Percentiles rank a stretch among this genome's conserved stretches.
Conservation (phyloP, 257 asterid species). For the Apocynum venetum region DNA sequence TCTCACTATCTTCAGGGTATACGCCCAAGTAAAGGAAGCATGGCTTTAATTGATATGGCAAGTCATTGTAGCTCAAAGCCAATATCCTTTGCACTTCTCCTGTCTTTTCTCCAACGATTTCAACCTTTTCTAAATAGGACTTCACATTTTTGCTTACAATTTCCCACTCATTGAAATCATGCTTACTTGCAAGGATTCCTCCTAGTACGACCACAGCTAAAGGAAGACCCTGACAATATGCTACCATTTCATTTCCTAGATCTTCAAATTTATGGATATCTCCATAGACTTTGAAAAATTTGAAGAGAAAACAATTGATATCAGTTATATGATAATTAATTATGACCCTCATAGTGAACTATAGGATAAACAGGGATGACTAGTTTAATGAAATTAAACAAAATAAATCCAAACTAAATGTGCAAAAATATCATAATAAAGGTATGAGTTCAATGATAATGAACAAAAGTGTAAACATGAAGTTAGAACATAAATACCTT, state of each 20-base stretch:
- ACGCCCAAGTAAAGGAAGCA: not conserved
- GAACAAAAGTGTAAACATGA: no score
- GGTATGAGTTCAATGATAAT: no score
- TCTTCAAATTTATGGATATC: not conserved
- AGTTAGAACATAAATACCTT: not conserved
- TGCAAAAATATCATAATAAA: no score
- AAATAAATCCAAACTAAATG: no score
- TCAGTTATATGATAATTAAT: no score
- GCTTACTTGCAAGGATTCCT: not conserved
- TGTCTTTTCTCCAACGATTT: not conserved
- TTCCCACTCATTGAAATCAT: not conserved
- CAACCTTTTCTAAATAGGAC: not conserved
- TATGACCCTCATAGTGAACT: no score
- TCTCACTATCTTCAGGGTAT: not conserved
- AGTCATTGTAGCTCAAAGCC: not conserved
- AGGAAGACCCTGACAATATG: not conserved
- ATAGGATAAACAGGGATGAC: no score
- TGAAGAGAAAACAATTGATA: no score
- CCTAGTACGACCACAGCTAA: not conserved
- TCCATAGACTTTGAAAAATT: not conserved
- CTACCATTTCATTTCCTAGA: conserved; percentile 2
- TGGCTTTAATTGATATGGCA: not conserved
- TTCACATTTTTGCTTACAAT: not conserved
- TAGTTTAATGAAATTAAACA: no score
- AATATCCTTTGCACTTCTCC: not conserved